phyloP scores from a whole-genome alignment of 2,329 filamentous ascomycete genomes.

The Grosmannia penicillata region DNA sequence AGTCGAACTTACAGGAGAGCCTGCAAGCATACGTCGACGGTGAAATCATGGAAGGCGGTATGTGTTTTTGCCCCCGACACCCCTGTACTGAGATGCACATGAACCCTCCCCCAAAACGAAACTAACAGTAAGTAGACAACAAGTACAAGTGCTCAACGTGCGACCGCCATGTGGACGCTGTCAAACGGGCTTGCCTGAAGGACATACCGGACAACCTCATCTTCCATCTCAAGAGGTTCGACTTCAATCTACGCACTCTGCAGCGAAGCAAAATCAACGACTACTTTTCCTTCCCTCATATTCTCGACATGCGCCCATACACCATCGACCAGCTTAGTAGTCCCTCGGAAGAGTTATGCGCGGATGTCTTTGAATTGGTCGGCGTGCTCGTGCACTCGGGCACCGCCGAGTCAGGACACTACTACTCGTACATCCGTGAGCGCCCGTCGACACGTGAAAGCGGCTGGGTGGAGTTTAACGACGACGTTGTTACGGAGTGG shows the following conservation, averaged over 20 bases:
- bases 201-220: conserved; percentile 89
- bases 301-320: conserved; percentile 79
- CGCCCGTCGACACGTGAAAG: conserved; percentile 38
- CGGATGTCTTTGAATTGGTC: conserved; percentile 85
- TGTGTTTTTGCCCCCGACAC: conserved; percentile 5
- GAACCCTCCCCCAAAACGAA: too few relatives aligned
- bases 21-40: conserved; percentile 91
- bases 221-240: conserved; percentile 83
- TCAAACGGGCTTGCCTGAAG: conserved; percentile 84
- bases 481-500: conserved; percentile 66
- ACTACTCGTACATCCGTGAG: conserved; percentile 90
- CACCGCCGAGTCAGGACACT: conserved; percentile 87
- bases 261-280: conserved; percentile 91
- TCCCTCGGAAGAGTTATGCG: conserved; percentile 33
- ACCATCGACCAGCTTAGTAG: conserved; percentile 72
- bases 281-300: conserved; percentile 71
- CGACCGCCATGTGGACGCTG: conserved; percentile 77
- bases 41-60: conserved; percentile 84
- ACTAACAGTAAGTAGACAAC: conserved; percentile 46
- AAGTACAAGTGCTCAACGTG: conserved; percentile 96
- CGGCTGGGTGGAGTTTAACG: conserved; percentile 87
- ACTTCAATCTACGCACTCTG: conserved; percentile 64
- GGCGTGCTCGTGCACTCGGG: conserved; percentile 88
- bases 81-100: too few relatives aligned
- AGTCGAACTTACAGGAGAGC: conserved; percentile 69